phyloP scores from a whole-genome alignment of 2,329 filamentous ascomycete species.

The Berkeleyomyces basicola region DNA sequence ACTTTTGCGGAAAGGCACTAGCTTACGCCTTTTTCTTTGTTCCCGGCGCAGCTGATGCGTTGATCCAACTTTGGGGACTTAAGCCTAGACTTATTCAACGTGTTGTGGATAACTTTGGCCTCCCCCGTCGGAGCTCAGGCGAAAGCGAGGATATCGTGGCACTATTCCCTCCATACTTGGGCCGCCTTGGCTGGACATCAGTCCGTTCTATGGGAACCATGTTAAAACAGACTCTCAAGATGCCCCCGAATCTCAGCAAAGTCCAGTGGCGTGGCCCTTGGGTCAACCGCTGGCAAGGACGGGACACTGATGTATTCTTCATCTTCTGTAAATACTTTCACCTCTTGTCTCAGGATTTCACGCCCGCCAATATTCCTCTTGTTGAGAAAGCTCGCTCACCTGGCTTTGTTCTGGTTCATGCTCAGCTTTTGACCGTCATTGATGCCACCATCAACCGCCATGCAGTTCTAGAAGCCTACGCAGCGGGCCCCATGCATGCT shows the following conservation, averaged over 20 bases:
- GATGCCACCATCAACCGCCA: slow-evolving; percentile 75
- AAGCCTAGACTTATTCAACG: slow-evolving; percentile 53
- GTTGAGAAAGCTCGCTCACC: slow-evolving; percentile 48
- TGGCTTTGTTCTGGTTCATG: slow-evolving; percentile 63
- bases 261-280: slow-evolving; percentile 78
- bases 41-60: slow-evolving; percentile 66
- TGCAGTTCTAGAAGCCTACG: slow-evolving; percentile 31
- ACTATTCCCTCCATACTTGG: slow-evolving; percentile 52
- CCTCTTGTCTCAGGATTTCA: slow-evolving; percentile 57
- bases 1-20: slow-evolving; percentile 78
- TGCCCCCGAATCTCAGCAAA: slow-evolving; percentile 51
- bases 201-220: slow-evolving; percentile 31
- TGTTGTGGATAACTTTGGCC: slow-evolving; percentile 50
- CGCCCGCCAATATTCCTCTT: slow-evolving; percentile 38
- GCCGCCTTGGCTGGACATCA: slow-evolving; percentile 39
- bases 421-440: slow-evolving; percentile 61
- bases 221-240: slow-evolving; percentile 47
- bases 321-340: slow-evolving; percentile 84
- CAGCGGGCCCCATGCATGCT: slow-evolving; percentile 28
- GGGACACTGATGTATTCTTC: slow-evolving; percentile 79
- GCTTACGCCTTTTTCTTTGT: slow-evolving; percentile 91
- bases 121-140: slow-evolving; percentile 37
- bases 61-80: slow-evolving; percentile 67
- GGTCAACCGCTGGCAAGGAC: slow-evolving; percentile 71
- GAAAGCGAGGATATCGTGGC: slow-evolving; percentile 49